phyloP scores from a whole-genome alignment of 1,139 yeast genomes.

The Kluyveromyces marxianus region DNA sequence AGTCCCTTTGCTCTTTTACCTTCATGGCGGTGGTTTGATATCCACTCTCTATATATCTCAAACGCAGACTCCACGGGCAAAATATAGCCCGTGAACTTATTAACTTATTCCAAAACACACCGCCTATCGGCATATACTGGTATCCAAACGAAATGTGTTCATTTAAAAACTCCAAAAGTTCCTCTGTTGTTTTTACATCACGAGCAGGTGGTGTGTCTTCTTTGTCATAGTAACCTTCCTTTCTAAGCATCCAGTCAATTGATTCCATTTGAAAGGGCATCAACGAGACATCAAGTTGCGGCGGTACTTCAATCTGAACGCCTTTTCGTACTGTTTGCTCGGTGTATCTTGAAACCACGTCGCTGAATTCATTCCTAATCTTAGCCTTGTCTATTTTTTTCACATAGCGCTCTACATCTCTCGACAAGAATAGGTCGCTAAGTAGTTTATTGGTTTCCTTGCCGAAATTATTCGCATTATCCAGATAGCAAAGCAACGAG shows the following conservation, averaged over 20 bases:
- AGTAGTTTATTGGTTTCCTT: conserved; percentile 12
- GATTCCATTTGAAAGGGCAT: conserved; percentile 28
- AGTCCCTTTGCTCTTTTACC: conserved; percentile 50
- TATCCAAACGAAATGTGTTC: conserved; percentile 25
- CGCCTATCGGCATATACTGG: conserved; percentile 10
- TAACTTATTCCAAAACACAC: conserved; percentile 28
- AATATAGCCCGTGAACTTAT: conserved; percentile 27
- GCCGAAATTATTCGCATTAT: conserved; percentile 16
- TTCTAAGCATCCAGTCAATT: conserved; percentile 28
- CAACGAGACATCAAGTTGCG: conserved; percentile 9
- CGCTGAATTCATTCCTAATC: conserved; percentile 14
- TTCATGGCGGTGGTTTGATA: background rate
- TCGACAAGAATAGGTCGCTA: conserved; percentile 11
- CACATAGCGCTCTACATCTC: conserved; percentile 3
- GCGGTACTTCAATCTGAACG: conserved; percentile 1
- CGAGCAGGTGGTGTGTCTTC: background rate
- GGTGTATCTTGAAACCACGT: conserved; percentile 19
- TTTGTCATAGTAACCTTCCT: conserved; percentile 14
- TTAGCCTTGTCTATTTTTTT: conserved; percentile 6
- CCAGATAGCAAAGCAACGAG: conserved; percentile 9
- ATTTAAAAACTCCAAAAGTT: conserved; percentile 19
- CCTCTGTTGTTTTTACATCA: background rate
- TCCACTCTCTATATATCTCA: conserved; percentile 10
- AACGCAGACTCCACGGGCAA: conserved; percentile 13
- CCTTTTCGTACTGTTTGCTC: conserved; percentile 9